Evolutionary conservation across 176 grass and related monocot species (phyloP).

Genomic region (Oryza australiensis): DNA sequence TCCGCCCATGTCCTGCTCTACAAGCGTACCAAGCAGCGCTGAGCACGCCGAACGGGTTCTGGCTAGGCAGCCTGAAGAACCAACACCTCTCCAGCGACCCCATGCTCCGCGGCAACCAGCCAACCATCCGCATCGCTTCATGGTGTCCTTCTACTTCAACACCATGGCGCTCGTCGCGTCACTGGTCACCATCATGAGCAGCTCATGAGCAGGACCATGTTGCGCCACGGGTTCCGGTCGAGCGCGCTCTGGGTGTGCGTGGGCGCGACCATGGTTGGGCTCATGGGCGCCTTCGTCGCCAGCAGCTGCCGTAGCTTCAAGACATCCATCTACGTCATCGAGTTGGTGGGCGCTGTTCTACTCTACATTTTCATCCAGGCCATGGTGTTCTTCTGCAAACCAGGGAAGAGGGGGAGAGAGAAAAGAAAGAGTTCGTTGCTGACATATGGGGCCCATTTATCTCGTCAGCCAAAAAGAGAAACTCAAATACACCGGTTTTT

Average conservation of each 20-base stretch:
- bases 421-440: no score
- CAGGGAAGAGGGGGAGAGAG: no score
- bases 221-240: constrained; percentile 37
- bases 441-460: no score
- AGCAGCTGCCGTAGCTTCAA: constrained; percentile 47
- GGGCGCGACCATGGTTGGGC: constrained; percentile 19
- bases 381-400: constrained; percentile 31
- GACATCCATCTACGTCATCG: constrained; percentile 43
- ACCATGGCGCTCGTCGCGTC: constrained; percentile 49
- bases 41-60: constrained; percentile 49
- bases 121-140: constrained; percentile 34
- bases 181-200: constrained; percentile 42
- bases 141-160: constrained; percentile 57
- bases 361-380: constrained; percentile 30
- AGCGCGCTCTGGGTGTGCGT: constrained; percentile 47
- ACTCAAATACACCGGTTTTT: no score
- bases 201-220: constrained; percentile 47
- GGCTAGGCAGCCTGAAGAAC: not conserved
- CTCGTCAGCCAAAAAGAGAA: no score
- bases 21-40: constrained; percentile 29
- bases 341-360: constrained; percentile 29
- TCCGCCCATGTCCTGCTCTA: constrained; percentile 41
- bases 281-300: constrained; percentile 39
- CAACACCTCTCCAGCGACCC: constrained; percentile 32
- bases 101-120: constrained; percentile 17